Percentiles rank a stretch among this genome's conserved stretches.
phyloP scores from a whole-genome alignment of 2,329 filamentous ascomycete genomes.

The Cryphonectria radicalis region DNA sequence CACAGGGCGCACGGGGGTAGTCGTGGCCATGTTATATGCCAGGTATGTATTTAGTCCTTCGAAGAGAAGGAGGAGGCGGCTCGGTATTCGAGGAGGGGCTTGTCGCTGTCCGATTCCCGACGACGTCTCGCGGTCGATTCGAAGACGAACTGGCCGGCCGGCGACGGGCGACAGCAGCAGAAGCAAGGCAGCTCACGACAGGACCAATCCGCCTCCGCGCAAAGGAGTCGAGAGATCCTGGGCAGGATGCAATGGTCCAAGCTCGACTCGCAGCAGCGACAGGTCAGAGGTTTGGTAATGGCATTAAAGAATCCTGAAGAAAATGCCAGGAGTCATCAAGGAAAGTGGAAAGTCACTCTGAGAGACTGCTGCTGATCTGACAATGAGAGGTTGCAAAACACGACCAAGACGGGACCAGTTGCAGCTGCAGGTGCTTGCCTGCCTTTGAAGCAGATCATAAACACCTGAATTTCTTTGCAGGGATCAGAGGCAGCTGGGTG shows the following conservation, averaged over 20 bases:
- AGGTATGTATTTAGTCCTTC: neutral
- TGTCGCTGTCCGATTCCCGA: neutral
- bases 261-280: constrained; percentile 38
- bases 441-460: constrained; percentile 24
- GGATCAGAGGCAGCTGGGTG: constrained; percentile 22
- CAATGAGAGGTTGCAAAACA: constrained; percentile 11
- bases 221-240: constrained; percentile 19
- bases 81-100: neutral
- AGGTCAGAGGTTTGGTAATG: constrained; percentile 26
- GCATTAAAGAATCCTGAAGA: neutral
- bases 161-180: constrained; percentile 8
- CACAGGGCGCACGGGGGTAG: constrained; percentile 72
- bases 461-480: constrained; percentile 31
- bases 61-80: neutral
- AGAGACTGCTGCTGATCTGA: constrained; percentile 23
- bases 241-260: constrained; percentile 13
- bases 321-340: neutral
- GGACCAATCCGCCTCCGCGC: constrained; percentile 24
- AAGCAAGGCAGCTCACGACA: constrained; percentile 10
- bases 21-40: constrained; percentile 54
- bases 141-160: neutral
- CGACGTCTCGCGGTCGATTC: constrained; percentile 2
- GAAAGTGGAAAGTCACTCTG: neutral
- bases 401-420: neutral
- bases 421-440: constrained; percentile 10